Conservation (phyloP, 2,329 filamentous ascomycete species). For the Ophiognomonia clavigignenti-juglandacearum region DNA sequence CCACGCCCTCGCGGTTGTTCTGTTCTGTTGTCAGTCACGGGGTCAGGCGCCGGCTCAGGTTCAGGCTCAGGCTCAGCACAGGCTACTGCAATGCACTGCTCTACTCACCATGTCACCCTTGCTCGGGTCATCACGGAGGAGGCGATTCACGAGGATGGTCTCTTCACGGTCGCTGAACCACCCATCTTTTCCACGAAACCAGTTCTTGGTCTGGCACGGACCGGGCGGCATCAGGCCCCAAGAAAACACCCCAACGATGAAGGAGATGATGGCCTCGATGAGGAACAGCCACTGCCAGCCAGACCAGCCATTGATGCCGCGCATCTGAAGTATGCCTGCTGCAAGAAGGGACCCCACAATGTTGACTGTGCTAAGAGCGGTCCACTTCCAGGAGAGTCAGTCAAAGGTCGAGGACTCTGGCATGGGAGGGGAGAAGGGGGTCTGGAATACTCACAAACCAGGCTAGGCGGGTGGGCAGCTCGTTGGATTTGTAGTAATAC, state of each 20-base stretch:
- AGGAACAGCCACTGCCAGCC: constrained; percentile 38
- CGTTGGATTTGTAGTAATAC: constrained; percentile 70
- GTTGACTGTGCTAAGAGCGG: constrained; percentile 52
- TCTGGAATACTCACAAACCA: too few relatives aligned
- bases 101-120: constrained; percentile 60
- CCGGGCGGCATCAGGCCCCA: constrained; percentile 41
- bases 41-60: too few relatives aligned
- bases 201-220: constrained; percentile 45
- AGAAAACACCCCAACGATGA: constrained; percentile 37
- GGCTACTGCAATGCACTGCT: too few relatives aligned
- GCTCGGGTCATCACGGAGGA: constrained; percentile 55
- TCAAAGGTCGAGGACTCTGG: too few relatives aligned
- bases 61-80: too few relatives aligned
- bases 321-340: constrained; percentile 47
- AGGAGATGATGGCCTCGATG: constrained; percentile 43
- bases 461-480: constrained; percentile 60
- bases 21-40: too few relatives aligned
- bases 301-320: constrained; percentile 45
- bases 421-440: too few relatives aligned
- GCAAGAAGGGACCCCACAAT: constrained; percentile 50
- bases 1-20: constrained; percentile 51
- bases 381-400: too few relatives aligned
- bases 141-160: constrained; percentile 56
- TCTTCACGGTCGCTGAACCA: constrained; percentile 61
- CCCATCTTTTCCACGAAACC: constrained; percentile 53